Percentiles rank a stretch among this genome's conserved stretches.
These are phyloP conservation scores for Mycena filopes DNA, from an alignment of 768 basidiomycete species.

Conservation along the genomic window DNA sequence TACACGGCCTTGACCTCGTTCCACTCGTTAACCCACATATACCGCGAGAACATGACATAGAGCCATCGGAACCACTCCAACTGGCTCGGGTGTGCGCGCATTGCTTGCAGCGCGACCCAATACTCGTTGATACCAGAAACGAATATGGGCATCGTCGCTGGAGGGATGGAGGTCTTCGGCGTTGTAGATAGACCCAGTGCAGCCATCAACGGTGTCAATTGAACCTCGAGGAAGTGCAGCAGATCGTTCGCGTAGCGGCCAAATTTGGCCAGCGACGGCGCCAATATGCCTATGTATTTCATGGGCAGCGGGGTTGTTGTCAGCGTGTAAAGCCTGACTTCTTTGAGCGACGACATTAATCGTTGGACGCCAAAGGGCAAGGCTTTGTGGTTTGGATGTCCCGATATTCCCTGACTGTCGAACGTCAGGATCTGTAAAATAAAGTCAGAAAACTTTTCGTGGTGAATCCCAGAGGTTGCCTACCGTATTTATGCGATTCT, in stretches of 20 bases:
- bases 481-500: conserved; percentile 75
- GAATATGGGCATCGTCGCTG: conserved; percentile 52
- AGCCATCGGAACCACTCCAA: conserved; percentile 92
- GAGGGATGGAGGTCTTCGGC: not conserved
- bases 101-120: conserved; percentile 67
- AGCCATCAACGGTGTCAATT: conserved; percentile 30
- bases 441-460: conserved; percentile 6
- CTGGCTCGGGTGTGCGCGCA: conserved; percentile 80
- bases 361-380: conserved; percentile 66
- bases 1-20: conserved; percentile 61
- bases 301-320: conserved; percentile 61
- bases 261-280: conserved; percentile 61
- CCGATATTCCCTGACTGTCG: conserved; percentile 80
- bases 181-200: conserved; percentile 11
- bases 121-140: conserved; percentile 70
- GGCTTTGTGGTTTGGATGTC: conserved; percentile 87
- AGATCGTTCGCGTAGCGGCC: conserved; percentile 44
- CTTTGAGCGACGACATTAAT: conserved; percentile 49
- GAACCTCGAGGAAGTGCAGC: conserved; percentile 39
- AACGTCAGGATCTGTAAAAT: conserved; percentile 84
- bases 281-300: conserved; percentile 74
- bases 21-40: conserved; percentile 96
- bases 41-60: conserved; percentile 81
- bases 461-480: conserved; percentile 22
- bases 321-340: conserved; percentile 63